Base-by-base conservation (phyloP, 495 filamentous ascomycete species). In the Hypoxylon subgilvum region DNA sequence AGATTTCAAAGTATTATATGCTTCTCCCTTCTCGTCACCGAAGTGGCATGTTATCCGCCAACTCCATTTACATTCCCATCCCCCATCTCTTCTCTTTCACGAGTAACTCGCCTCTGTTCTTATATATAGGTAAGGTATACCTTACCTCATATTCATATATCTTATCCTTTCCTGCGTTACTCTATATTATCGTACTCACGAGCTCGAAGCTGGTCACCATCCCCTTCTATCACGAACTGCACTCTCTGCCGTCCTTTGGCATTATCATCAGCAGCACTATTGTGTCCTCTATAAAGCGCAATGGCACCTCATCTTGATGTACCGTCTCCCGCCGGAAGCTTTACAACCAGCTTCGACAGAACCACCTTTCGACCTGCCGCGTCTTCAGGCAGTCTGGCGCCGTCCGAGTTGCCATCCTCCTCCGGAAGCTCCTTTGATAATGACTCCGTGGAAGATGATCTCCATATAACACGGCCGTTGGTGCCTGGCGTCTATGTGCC, bases 401-500 rank as follows among this genome's bases (percentile, higher is more conserved):
- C 60, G 6, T 42, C 53, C 57, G 69, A 77, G 40, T 58, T 74
- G 2, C 68, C 70, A 30, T 75, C 74, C 1, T 69, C 72, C 0
- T 59, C 75, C 38, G 75, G 67, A 63, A 74, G 74, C 57, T 76
- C 74, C 7, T 76, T 66, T 54, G 73, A 74, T 65, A 72, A 69
- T 62, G 72, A 68, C 38, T 74, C 73, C 2, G 55, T 72, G 52
- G 75, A 75, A 7, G 65, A 63, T 14, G 68, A 71, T 16, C 69
- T 79, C 55, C 75, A 78, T 57, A 75, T 74, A 48, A 72, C 67
- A 27, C 84, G 85, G 17, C 83, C 87, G 35, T 83, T 94, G 35
- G 82, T 86, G 22, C 84, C 87, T 23, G 91, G 91, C 67, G 88
- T 92, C 64, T 95, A 95, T 67, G 88, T 88, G 40, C 91, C 91